Base-by-base conservation (phyloP, 768 basidiomycete species). In the Boletus patriciae region DNA sequence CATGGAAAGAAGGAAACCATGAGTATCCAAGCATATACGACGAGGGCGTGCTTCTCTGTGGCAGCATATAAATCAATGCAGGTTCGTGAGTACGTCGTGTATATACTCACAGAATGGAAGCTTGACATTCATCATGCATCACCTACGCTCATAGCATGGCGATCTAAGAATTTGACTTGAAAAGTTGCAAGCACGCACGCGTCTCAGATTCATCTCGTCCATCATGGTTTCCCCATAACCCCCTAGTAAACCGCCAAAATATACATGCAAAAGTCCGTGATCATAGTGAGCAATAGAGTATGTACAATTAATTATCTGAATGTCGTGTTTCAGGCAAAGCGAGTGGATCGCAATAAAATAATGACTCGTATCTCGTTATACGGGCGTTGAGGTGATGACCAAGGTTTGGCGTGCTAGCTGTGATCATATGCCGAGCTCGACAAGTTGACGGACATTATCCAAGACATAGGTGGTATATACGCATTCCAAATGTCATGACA, bases 241-340 rank as follows among this genome's bases (percentile, higher is more conserved):
- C 18, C 18, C 18, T 15, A 3, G 15, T 4, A 37, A 15, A 15
- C 19, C 34, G 19, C 36, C 27, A 29, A 48, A 29, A 45, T 18
- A 23, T 23, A 38, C 33, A 15, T 36, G 6, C 34, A 15, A 31
- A n/a, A 36, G 34, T 36, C 34, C 34, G 34, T 36, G 34, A 36
- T 36, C 34, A 6, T 7, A 15, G 15, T 16, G 6, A 16, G 34
- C 34, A 7, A 15, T 36, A 15, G 34, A 13, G 15, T 40, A 58
- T 65, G 55, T 65, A 66, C 52, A 66, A 51, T 25, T 25, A 25
- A 25, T 25, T 62, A 52, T 45, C 52, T 54, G 54, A 53, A 33
- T 2, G 36, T 10, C 27, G 2, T 11, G 15, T 42, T 41, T 36
- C 44, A 46, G 46, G 23, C 21, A 27, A 44, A 40, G 40, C 29